Conservation (phyloP, 371 early-diverging fungal species). For the Apophysomyces ossiformis region DNA sequence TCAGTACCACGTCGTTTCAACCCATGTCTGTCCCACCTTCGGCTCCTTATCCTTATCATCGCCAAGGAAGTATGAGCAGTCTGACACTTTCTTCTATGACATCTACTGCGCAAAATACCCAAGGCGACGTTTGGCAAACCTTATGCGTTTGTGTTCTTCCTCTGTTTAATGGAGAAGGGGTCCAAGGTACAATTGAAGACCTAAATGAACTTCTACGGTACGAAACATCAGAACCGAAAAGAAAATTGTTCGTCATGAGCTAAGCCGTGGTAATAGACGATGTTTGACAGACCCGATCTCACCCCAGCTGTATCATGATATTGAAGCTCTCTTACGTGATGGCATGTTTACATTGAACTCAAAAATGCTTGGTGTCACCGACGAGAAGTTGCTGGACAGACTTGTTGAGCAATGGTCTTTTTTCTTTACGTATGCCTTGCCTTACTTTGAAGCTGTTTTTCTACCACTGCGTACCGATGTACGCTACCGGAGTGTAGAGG, state of each 20-base stretch:
- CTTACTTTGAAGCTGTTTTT: slow-evolving; percentile 87
- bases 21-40: slow-evolving; percentile 23
- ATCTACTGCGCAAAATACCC: slow-evolving; percentile 16
- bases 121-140: slow-evolving; percentile 76
- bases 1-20: slow-evolving; percentile 20
- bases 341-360: slow-evolving; percentile 79
- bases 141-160: slow-evolving; percentile 79
- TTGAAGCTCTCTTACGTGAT: slow-evolving; percentile 64
- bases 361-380: slow-evolving; percentile 72
- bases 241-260: slow-evolving; percentile 2
- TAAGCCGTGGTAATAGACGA: slow-evolving; percentile 37
- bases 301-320: slow-evolving; percentile 56
- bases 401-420: slow-evolving; percentile 87
- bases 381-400: slow-evolving; percentile 72
- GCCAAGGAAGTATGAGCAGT: slow-evolving; percentile 47
- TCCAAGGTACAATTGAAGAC: slow-evolving; percentile 83
- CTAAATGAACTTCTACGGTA: slow-evolving; percentile 80
- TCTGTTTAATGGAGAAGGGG: slow-evolving; percentile 85
- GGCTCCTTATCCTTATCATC: slow-evolving; percentile 26
- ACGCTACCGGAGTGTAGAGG: slow-evolving; percentile 41
- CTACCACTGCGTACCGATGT: slow-evolving; percentile 72
- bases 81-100: slow-evolving; percentile 15
- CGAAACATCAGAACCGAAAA: not conserved
- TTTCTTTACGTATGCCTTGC: slow-evolving; percentile 83
- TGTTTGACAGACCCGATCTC: slow-evolving; percentile 62